These are phyloP conservation scores for Torulaspora globosa DNA, from an alignment of 1,139 yeast species.

Conservation along the genomic window DNA sequence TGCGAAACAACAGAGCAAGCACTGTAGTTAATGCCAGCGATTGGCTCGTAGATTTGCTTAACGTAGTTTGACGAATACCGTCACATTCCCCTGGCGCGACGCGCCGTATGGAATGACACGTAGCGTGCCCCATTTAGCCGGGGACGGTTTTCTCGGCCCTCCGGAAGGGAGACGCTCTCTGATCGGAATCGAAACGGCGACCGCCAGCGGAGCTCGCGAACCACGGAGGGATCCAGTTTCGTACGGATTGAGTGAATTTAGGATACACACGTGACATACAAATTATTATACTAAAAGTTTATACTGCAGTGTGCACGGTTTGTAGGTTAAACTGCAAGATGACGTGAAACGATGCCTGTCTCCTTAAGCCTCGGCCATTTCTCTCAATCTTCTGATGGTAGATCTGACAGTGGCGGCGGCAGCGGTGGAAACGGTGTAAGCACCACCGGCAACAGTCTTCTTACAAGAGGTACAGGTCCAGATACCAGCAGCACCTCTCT, in stretches of 20 bases:
- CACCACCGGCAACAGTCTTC: conserved; percentile 99
- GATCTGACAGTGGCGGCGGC: conserved; percentile 99
- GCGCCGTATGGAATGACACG: background rate
- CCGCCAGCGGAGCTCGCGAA: no score
- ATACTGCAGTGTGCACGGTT: background rate
- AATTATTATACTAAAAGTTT: background rate
- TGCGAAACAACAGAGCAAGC: no score
- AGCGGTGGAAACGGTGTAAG: conserved; percentile 98
- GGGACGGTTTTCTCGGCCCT: background rate
- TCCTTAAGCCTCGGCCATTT: conserved; percentile 94
- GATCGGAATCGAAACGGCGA: no score
- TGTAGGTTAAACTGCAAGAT: background rate
- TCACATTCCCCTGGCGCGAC: conserved; percentile 1
- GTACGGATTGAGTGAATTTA: background rate
- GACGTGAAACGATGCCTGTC: background rate
- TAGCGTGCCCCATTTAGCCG: background rate
- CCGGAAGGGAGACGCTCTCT: no score
- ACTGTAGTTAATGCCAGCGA: no score
- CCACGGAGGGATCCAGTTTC: no score
- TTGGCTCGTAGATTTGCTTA: background rate
- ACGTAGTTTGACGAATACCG: background rate
- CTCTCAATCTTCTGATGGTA: conserved; percentile 99
- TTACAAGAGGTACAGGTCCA: conserved; percentile 94
- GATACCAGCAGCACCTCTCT: conserved; percentile 98
- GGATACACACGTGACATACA: conserved; percentile 4